Conservation (phyloP, 306 rosid genomes). For the Rosa multiflora region DNA sequence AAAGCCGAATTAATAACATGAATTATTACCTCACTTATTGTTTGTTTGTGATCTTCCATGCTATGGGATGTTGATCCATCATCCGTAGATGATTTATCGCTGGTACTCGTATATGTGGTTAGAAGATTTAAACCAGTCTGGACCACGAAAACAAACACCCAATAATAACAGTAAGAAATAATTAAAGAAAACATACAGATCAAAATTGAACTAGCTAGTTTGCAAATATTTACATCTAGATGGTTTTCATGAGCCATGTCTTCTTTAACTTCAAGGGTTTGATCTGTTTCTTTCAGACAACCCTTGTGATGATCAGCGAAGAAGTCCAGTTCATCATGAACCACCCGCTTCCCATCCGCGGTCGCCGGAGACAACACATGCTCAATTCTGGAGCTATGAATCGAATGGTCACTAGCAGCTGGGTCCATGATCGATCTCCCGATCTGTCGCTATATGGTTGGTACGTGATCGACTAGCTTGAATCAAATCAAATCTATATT, state of each 20-base stretch:
- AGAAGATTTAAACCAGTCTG: constrained; percentile 69
- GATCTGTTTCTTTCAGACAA: background rate
- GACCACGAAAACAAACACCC: background rate
- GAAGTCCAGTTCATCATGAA: constrained; percentile 56
- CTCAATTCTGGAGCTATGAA: background rate
- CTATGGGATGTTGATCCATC: constrained; percentile 33
- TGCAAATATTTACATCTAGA: constrained; percentile 40
- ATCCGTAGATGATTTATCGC: constrained; percentile 34
- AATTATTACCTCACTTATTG: constrained; percentile 19
- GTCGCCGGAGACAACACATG: background rate
- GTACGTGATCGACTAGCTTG: background rate
- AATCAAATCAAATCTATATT: background rate
- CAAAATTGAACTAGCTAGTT: background rate
- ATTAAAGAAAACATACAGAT: background rate
- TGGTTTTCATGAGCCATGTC: constrained; percentile 22
- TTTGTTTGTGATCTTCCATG: constrained; percentile 32
- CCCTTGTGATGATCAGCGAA: constrained; percentile 30
- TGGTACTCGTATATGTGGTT: constrained; percentile 29
- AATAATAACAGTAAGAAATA: background rate
- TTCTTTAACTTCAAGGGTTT: constrained; percentile 20
- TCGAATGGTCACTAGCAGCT: constrained; percentile 19
- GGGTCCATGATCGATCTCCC: constrained; percentile 23
- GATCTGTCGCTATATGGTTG: background rate
- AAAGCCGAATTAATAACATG: background rate
- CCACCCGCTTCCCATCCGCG: constrained; percentile 19